phyloP scores from a whole-genome alignment of 208 protist genomes.

The Leishmania aethiopica region DNA sequence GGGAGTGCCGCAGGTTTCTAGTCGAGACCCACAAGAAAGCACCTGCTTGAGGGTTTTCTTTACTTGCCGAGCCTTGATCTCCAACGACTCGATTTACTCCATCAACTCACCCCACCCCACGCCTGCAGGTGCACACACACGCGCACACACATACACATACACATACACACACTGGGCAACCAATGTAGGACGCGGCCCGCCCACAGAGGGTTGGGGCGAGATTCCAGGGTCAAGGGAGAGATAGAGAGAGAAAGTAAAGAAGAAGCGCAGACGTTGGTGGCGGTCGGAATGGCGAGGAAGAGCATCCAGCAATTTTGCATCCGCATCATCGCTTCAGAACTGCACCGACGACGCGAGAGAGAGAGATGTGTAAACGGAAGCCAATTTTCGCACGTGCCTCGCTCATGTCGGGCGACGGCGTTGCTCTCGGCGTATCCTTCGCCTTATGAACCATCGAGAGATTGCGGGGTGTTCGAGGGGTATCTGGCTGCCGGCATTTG shows the following conservation, averaged over 20 bases:
- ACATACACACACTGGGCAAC: not conserved
- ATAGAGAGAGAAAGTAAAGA: not conserved
- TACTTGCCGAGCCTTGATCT: not conserved
- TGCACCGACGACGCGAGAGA: not conserved
- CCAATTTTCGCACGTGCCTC: not conserved
- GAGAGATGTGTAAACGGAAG: not conserved
- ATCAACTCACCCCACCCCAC: not conserved
- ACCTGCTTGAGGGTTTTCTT: not conserved
- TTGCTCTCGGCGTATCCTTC: not conserved
- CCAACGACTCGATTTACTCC: not conserved
- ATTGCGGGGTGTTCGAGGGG: not conserved
- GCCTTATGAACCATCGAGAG: not conserved
- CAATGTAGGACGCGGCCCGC: not conserved
- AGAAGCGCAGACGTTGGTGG: not conserved
- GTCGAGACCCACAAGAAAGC: not conserved
- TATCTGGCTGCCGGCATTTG: not conserved
- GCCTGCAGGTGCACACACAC: not conserved
- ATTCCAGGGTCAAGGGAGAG: not conserved
- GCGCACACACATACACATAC: not conserved
- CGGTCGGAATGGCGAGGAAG: not conserved
- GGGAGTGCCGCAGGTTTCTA: not conserved
- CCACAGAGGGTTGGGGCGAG: not conserved
- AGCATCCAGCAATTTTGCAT: not conserved
- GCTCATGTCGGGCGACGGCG: not conserved
- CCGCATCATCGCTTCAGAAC: not conserved